phyloP scores from a whole-genome alignment of 345 rosid species.

The Cardamine occulta region DNA sequence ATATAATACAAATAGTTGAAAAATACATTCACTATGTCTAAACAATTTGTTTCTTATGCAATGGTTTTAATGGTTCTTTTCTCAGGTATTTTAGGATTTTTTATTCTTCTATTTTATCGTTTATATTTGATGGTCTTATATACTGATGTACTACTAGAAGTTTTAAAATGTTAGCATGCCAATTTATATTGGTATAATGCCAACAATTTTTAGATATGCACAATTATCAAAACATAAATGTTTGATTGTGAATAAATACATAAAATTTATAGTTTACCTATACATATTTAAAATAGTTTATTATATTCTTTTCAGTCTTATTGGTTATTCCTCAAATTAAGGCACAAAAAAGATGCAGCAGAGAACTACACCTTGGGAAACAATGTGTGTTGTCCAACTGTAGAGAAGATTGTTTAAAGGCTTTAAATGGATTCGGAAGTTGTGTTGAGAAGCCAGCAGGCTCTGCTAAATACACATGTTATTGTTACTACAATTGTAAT shows the following conservation, averaged over 20 bases:
- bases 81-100: background rate
- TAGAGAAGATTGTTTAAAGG: slow-evolving; percentile 19
- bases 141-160: no score
- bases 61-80: no score
- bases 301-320: background rate
- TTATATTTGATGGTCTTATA: no score
- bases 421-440: slow-evolving; percentile 26
- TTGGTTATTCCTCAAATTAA: slow-evolving; percentile 15
- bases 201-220: no score
- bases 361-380: slow-evolving; percentile 1
- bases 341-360: slow-evolving; percentile 28
- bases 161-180: no score
- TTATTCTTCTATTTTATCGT: no score
- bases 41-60: background rate
- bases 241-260: no score
- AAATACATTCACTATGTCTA: background rate
- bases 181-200: no score
- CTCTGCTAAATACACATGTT: slow-evolving; percentile 18
- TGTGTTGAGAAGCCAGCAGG: slow-evolving; percentile 32
- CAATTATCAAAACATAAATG: no score
- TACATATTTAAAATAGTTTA: background rate
- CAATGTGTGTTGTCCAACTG: slow-evolving; percentile 21
- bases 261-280: no score
- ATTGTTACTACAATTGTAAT: slow-evolving; percentile 22
- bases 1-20: background rate